Base-by-base conservation (phyloP, 1,139 yeast genomes). In the Geotrichum europaeum region DNA sequence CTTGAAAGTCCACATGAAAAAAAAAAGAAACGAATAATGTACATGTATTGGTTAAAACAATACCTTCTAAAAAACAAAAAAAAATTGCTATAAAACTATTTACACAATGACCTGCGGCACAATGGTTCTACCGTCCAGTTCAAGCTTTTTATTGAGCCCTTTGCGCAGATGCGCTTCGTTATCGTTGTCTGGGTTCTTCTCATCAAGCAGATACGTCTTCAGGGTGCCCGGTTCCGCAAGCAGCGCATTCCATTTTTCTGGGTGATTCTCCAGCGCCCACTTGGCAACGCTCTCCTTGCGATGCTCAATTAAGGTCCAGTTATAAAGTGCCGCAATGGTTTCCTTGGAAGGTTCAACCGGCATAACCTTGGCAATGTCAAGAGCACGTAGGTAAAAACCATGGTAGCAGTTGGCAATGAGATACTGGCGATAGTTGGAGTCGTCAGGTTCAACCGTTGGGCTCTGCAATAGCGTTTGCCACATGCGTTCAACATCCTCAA, bases 391-490 rank as follows among this genome's bases (percentile, higher is more conserved):
- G 49, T 79, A 81, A 57, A 80, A 75, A 1, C 88, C 92, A 69
- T 85, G 85, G 67, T 86, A 86, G 63, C 89, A 87, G 70, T 87
- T 85, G 1, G 94, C 90, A 63, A 87, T 81, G 55, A 89, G 73
- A 65, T 84, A 86, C 69, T 87, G 92, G 54, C 79, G 79, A 68
- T 81, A 81, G 56, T 86, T 80, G n/a, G 78, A 77, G 49, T 79
- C 76, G 64, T 82, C 79, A 0, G 90, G 89, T 9, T 78, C 66
- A 15, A 87, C 73, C 0, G 80, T 82, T 67, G 79, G 56, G 83
- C 45, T 68, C 62, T 77, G 77, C 0, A 86, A 79, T 54, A 88
- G 72, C 62, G 81, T 81, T 62, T 82, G 78, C 87, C 92, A 89
- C 61, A 87, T 83, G 53, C 80, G 77, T 58, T 81, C 82, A 4